These are phyloP conservation scores for Linum lewisii DNA, from an alignment of 345 rosid species.

Conservation along the genomic window DNA sequence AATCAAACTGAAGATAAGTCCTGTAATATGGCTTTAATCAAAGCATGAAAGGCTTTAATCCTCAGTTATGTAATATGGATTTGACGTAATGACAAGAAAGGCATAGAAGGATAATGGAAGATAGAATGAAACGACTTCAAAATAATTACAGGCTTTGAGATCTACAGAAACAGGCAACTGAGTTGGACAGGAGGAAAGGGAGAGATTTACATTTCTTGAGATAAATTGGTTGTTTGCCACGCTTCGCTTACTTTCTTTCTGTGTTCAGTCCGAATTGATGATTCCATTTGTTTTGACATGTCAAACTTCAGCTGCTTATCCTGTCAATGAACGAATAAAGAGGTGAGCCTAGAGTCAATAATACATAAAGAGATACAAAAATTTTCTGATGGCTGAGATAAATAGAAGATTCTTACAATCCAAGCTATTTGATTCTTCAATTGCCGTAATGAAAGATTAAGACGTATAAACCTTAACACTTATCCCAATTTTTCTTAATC, in stretches of 20 bases:
- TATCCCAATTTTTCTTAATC: too few relatives aligned
- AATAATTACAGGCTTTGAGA: background rate
- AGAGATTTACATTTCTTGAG: conserved; percentile 59
- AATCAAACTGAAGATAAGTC: too few relatives aligned
- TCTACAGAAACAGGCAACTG: background rate
- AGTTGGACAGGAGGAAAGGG: background rate
- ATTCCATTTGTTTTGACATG: conserved; percentile 45
- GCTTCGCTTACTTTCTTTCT: conserved; percentile 74
- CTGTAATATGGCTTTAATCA: too few relatives aligned
- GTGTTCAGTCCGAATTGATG: conserved; percentile 59
- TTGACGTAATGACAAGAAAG: background rate
- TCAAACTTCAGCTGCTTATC: conserved; percentile 64
- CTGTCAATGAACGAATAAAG: conserved; percentile 25
- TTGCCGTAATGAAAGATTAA: conserved; percentile 1
- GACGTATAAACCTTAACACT: too few relatives aligned
- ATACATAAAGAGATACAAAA: background rate
- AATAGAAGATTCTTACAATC: conserved; percentile 37
- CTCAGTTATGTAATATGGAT: too few relatives aligned
- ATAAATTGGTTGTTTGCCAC: conserved; percentile 75
- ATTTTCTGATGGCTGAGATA: background rate
- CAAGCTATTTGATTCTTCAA: conserved; percentile 22
- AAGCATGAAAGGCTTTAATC: too few relatives aligned
- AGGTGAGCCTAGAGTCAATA: background rate
- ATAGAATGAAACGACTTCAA: background rate
- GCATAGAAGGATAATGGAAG: background rate